A percentile compares a stretch with the other conserved stretches of the same genome.
phyloP scores from a whole-genome alignment of 1,284 basidiomycete species.

The Pterulicium gracile region DNA sequence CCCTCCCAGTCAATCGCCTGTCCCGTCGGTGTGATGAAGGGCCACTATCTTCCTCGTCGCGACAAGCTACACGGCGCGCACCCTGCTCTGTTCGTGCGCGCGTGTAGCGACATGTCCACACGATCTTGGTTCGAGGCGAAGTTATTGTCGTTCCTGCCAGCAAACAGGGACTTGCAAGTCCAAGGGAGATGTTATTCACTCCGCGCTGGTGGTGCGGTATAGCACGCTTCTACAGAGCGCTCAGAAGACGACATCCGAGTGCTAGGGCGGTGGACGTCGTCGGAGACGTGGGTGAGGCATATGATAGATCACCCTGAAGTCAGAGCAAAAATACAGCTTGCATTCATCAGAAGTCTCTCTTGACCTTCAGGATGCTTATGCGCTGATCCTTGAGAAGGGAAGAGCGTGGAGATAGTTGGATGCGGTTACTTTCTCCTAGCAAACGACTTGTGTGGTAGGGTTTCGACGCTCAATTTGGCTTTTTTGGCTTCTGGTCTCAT shows the following conservation, averaged over 20 bases:
- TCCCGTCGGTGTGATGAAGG: not conserved
- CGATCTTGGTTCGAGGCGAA: conserved; percentile 1
- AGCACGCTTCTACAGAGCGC: not conserved
- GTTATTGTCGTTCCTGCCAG: not conserved
- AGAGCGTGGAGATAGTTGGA: too few relatives aligned
- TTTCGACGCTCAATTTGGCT: too few relatives aligned
- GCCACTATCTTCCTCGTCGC: not conserved
- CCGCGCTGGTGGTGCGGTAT: not conserved
- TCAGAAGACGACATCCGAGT: not conserved
- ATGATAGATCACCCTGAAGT: not conserved
- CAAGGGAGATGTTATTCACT: not conserved
- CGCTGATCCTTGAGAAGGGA: too few relatives aligned
- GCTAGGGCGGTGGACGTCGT: not conserved
- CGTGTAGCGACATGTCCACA: not conserved
- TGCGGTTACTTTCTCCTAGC: too few relatives aligned
- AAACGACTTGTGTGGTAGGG: too few relatives aligned
- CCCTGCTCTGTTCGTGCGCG: not conserved
- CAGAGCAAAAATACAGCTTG: not conserved
- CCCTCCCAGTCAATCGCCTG: not conserved
- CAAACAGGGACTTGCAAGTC: too few relatives aligned
- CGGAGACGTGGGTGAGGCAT: not conserved
- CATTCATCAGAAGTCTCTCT: too few relatives aligned
- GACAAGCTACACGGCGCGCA: not conserved
- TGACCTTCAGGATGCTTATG: too few relatives aligned
- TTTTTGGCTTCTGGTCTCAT: too few relatives aligned